Conservation (phyloP, 2,329 filamentous ascomycete species). For the Stachybotrys chlorohalonatus region DNA sequence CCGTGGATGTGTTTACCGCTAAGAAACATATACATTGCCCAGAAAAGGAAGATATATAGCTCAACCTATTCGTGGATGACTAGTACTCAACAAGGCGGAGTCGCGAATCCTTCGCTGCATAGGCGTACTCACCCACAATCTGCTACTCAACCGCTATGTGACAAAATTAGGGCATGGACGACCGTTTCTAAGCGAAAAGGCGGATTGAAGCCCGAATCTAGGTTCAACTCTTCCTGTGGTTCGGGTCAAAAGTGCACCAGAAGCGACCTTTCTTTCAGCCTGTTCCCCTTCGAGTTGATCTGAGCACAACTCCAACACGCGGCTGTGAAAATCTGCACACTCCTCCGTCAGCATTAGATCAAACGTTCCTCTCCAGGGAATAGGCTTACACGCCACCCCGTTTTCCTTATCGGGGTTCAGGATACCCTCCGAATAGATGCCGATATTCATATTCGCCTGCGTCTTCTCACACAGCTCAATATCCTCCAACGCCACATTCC, state of each 20-base stretch:
- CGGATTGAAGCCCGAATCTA: too few relatives aligned
- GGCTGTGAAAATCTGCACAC: neutral
- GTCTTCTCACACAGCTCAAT: conserved; percentile 48
- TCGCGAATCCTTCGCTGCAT: too few relatives aligned
- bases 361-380: neutral
- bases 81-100: too few relatives aligned
- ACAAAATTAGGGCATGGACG: too few relatives aligned
- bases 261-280: neutral
- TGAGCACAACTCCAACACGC: neutral
- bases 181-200: too few relatives aligned
- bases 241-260: neutral
- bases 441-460: conserved; percentile 42
- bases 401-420: conserved; percentile 47
- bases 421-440: conserved; percentile 45
- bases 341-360: neutral
- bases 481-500: conserved; percentile 47
- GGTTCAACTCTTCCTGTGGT: too few relatives aligned
- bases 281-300: neutral
- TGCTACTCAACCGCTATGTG: too few relatives aligned
- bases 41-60: too few relatives aligned
- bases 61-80: too few relatives aligned
- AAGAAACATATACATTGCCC: too few relatives aligned
- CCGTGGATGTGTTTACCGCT: too few relatives aligned
- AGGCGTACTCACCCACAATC: too few relatives aligned
- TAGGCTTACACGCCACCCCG: conserved; percentile 28